A percentile compares a stretch with the other conserved stretches of the same genome.
Conservation (phyloP, 345 rosid genomes). For the Pistacia integerrima region DNA sequence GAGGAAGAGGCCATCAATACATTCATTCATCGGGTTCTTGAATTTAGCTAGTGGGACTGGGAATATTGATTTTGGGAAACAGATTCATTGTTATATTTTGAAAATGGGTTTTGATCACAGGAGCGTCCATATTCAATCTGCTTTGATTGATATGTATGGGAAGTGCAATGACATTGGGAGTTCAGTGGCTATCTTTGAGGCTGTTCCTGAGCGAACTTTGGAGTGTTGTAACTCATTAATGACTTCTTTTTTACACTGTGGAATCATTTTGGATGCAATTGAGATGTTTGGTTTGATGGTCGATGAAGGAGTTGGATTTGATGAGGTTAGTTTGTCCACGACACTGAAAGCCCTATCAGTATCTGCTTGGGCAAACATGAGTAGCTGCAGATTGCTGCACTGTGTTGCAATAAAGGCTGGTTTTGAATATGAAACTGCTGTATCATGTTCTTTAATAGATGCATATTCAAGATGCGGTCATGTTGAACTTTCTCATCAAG, state of each 20-base stretch:
- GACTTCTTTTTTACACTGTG: conserved; percentile 64
- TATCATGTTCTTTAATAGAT: conserved; percentile 72
- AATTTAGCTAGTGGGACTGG: conserved; percentile 51
- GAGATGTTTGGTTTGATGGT: conserved; percentile 82
- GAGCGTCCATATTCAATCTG: conserved; percentile 63
- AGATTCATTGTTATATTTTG: conserved; percentile 61
- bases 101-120: conserved; percentile 55
- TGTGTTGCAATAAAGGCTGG: conserved; percentile 64
- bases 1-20: conserved; percentile 65
- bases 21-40: conserved; percentile 62
- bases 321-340: conserved; percentile 65
- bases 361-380: conserved; percentile 41
- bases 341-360: conserved; percentile 63
- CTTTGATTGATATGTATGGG: conserved; percentile 71
- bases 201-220: conserved; percentile 38
- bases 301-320: conserved; percentile 66
- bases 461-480: conserved; percentile 70
- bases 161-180: conserved; percentile 68
- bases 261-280: conserved; percentile 50
- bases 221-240: conserved; percentile 71
- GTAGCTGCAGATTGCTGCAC: conserved; percentile 50
- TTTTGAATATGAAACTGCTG: conserved; percentile 58
- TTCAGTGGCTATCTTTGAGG: conserved; percentile 47
- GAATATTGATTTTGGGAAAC: conserved; percentile 55
- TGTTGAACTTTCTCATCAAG: conserved; percentile 46